Conservation (phyloP, 352 stramenopile genomes). For the Phytopythium kandeliae region DNA sequence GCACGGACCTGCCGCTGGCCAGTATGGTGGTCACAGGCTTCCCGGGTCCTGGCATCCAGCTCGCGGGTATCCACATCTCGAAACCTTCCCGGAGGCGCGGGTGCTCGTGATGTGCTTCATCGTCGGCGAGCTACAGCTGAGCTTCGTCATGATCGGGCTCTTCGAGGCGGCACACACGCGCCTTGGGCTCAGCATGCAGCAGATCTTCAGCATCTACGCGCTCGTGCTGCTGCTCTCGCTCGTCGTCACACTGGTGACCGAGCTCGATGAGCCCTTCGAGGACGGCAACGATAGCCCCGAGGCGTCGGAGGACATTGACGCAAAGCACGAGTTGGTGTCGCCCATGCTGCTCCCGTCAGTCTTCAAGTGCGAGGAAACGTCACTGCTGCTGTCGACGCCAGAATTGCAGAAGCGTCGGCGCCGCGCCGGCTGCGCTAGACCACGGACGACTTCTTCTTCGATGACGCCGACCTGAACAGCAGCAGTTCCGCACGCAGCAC, state of each 20-base stretch:
- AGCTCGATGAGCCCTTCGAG: slow-evolving; percentile 48
- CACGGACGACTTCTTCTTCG: too few species aligned
- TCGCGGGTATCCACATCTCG: slow-evolving; percentile 68
- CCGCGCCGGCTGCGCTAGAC: too few species aligned
- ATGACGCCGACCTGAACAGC: slow-evolving; percentile 30
- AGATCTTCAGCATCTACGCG: slow-evolving; percentile 52
- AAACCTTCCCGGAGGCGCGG: slow-evolving; percentile 68
- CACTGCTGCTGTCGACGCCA: slow-evolving; percentile 38
- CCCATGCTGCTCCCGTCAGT: slow-evolving; percentile 46
- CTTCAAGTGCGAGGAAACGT: slow-evolving; percentile 51
- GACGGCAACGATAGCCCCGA: slow-evolving; percentile 5
- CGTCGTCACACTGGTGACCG: slow-evolving; percentile 38
- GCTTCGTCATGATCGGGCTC: slow-evolving; percentile 69
- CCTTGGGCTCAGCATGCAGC: slow-evolving; percentile 25
- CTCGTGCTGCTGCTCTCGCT: slow-evolving; percentile 43
- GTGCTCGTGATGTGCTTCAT: slow-evolving; percentile 67
- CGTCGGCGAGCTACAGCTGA: slow-evolving; percentile 60
- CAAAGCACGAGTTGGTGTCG: slow-evolving; percentile 42
- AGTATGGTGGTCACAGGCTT: slow-evolving; percentile 64
- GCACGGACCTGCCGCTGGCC: slow-evolving; percentile 39
- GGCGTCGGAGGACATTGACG: background rate
- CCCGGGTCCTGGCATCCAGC: slow-evolving; percentile 55
- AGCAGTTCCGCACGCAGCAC: slow-evolving; percentile 56
- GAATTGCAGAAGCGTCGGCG: too few species aligned
- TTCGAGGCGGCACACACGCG: slow-evolving; percentile 44